Conservation (phyloP, 1,284 basidiomycete genomes). For the Pyrrhoderma noxium region DNA sequence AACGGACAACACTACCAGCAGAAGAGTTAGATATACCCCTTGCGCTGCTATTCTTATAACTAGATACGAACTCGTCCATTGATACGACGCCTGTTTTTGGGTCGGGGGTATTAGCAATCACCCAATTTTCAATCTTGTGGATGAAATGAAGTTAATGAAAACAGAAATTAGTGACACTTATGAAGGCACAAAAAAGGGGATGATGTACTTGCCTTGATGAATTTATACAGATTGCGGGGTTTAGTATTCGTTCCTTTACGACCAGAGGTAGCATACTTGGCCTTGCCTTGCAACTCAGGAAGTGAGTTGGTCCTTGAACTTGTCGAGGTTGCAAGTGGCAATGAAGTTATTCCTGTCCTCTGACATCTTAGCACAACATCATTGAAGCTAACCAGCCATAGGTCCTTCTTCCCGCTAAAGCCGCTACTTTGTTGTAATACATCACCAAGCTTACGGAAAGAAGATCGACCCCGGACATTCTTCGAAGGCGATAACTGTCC, state of each 20-base stretch:
- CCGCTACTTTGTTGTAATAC: conserved; percentile 44
- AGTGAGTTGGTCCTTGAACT: conserved; percentile 63
- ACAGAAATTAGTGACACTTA: conserved; percentile 5
- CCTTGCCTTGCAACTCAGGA: conserved; percentile 71
- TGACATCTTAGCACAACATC: conserved; percentile 93
- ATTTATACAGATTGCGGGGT: conserved; percentile 87
- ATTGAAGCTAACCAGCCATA: conserved; percentile 93
- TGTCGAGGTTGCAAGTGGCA: conserved; percentile 74
- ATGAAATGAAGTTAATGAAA: conserved; percentile 8
- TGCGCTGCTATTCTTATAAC: conserved; percentile 3
- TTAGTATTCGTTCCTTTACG: conserved; percentile 65
- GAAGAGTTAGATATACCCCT: conserved; percentile 14
- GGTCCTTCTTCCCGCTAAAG: conserved; percentile 70
- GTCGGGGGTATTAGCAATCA: conserved; percentile 66
- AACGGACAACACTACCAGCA: conserved; percentile 60
- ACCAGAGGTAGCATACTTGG: conserved; percentile 74
- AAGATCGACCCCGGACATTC: conserved; percentile 67
- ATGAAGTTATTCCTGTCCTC: conserved; percentile 79
- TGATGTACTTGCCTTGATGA: conserved; percentile 48
- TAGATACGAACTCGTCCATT: conserved; percentile 70
- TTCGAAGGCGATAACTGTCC: conserved; percentile 35
- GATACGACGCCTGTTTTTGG: conserved; percentile 68
- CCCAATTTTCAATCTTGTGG: conserved; percentile 79
- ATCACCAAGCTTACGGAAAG: conserved; percentile 80
- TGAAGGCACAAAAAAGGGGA: too few species aligned